A percentile compares a stretch with the other conserved stretches of the same genome.
Conservation (phyloP, 2,329 filamentous ascomycete species). For the Zalaria obscura region DNA sequence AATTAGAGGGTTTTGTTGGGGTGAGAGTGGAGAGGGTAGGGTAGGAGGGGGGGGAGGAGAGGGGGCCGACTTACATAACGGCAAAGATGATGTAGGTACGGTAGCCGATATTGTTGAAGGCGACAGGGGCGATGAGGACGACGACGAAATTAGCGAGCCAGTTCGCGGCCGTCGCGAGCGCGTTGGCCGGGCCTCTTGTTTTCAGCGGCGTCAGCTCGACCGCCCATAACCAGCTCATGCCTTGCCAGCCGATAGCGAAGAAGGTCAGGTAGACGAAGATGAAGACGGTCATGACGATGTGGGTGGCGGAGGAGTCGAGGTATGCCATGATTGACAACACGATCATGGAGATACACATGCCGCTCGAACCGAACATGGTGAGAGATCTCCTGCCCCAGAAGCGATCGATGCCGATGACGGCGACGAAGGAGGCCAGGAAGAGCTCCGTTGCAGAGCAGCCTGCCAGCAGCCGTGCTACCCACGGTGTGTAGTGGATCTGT, state of each 20-base stretch:
- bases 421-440: constrained; percentile 35
- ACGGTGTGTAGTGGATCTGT: constrained; percentile 14
- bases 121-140: constrained; percentile 11
- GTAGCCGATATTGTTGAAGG: constrained; percentile 13
- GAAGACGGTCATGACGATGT: constrained; percentile 52
- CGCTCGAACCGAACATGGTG: constrained; percentile 16
- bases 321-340: constrained; percentile 22
- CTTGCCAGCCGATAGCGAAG: constrained; percentile 47
- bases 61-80: constrained; percentile 19
- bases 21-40: neutral
- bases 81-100: constrained; percentile 21
- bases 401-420: constrained; percentile 27
- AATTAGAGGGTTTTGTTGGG: neutral
- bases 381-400: constrained; percentile 19
- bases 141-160: constrained; percentile 43
- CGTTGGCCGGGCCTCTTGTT: constrained; percentile 49
- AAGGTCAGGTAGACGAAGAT: constrained; percentile 49
- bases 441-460: constrained; percentile 29
- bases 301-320: constrained; percentile 35
- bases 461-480: constrained; percentile 17
- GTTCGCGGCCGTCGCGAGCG: constrained; percentile 46
- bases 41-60: neutral
- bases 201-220: constrained; percentile 44
- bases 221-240: constrained; percentile 48
- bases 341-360: constrained; percentile 31